Evolutionary conservation across 176 grass and related monocot species (phyloP).

Genomic region (Carex kokanica): DNA sequence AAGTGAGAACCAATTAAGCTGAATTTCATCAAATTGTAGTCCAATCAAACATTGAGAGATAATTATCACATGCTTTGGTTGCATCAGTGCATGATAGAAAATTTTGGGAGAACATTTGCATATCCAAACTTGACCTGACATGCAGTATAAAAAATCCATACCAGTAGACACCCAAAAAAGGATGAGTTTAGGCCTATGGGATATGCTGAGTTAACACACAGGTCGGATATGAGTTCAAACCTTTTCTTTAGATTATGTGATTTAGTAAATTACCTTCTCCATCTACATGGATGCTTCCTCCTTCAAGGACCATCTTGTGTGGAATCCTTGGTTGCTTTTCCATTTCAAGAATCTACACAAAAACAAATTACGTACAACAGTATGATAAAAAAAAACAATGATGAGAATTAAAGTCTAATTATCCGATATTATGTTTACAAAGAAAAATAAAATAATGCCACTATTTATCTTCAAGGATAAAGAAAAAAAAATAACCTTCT

Average conservation of each 20-base stretch:
- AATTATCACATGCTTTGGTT: not conserved
- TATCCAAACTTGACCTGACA: not conserved
- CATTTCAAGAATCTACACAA: slow-evolving; percentile 54
- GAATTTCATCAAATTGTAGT: not conserved
- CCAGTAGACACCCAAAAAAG: not conserved
- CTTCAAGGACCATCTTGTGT: slow-evolving; percentile 85
- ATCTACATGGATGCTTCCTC: slow-evolving; percentile 95
- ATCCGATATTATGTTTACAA: not conserved
- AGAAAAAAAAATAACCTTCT: slow-evolving; percentile 44
- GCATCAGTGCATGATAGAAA: not conserved
- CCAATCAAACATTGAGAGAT: not conserved
- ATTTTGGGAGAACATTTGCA: not conserved
- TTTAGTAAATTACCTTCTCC: slow-evolving; percentile 61
- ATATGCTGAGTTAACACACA: too few relatives aligned
- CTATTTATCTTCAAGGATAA: not conserved
- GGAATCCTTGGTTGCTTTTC: slow-evolving; percentile 63
- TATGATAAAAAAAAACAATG: not conserved
- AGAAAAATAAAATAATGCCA: not conserved
- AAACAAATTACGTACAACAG: not conserved
- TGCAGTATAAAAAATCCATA: not conserved
- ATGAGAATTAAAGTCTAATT: slow-evolving; percentile 1
- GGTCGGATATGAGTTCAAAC: not conserved
- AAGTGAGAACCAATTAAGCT: not conserved
- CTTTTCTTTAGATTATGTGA: not conserved
- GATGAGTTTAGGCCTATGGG: not conserved